Percentiles rank a stretch among this genome's conserved stretches.
These are phyloP conservation scores for Mycena floridula DNA, from an alignment of 768 basidiomycete genomes.

Conservation along the genomic window DNA sequence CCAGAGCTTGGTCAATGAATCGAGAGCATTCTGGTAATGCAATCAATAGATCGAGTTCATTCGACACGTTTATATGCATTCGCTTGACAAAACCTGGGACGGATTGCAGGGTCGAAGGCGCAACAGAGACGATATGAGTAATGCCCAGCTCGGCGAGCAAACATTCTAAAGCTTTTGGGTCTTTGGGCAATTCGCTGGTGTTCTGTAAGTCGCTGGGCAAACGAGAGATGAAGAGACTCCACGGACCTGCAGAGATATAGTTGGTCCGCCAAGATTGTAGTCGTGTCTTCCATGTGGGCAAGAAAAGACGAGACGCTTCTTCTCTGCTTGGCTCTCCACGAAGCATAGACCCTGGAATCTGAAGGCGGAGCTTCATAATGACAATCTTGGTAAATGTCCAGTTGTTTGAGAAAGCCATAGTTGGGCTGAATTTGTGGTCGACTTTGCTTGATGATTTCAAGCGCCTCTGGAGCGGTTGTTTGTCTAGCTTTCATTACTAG, in stretches of 20 bases:
- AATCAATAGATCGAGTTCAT: constrained; percentile 35
- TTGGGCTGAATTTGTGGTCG: constrained; percentile 39
- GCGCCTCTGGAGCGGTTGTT: constrained; percentile 35
- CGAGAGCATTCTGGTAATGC: constrained; percentile 38
- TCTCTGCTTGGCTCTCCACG: constrained; percentile 53
- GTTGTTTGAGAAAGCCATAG: constrained; percentile 53
- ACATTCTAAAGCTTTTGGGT: constrained; percentile 41
- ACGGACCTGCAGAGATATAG: constrained; percentile 47
- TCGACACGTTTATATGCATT: constrained; percentile 35
- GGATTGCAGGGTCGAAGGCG: constrained; percentile 41
- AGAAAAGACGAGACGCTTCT: constrained; percentile 50
- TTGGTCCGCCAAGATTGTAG: constrained; percentile 41
- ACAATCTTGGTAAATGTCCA: constrained; percentile 48
- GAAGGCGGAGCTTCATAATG: constrained; percentile 35
- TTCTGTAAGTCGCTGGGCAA: too few relatives aligned
- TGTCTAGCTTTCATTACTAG: constrained; percentile 46
- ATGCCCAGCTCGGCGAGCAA: constrained; percentile 45
- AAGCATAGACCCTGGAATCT: constrained; percentile 39
- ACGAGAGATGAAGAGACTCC: too few relatives aligned
- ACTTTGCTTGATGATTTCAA: constrained; percentile 46
- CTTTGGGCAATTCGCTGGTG: constrained; percentile 56
- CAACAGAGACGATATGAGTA: constrained; percentile 49
- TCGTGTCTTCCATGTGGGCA: constrained; percentile 44
- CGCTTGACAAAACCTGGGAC: constrained; percentile 28
- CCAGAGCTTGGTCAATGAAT: constrained; percentile 38